Percentiles rank a stretch among this genome's conserved stretches.
Evolutionary conservation across 2,329 filamentous ascomycete genomes (phyloP).

Genomic region (Neocucurbitaria cava): DNA sequence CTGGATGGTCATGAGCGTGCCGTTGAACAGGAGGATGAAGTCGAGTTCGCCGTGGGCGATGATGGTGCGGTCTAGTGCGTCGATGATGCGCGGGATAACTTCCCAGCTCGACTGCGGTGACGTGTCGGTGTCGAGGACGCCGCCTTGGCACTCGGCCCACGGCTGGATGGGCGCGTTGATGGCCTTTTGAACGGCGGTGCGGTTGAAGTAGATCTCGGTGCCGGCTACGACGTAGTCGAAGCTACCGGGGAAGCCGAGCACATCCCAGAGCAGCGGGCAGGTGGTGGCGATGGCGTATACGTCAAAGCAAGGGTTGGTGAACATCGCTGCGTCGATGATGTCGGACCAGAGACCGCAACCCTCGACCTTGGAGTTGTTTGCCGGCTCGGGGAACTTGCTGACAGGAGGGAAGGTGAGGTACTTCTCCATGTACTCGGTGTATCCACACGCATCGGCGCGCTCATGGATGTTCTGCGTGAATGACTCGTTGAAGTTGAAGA

Average conservation of each 20-base stretch:
- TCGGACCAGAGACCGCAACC: slow-evolving; percentile 67
- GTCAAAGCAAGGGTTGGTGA: slow-evolving; percentile 79
- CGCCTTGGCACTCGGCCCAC: slow-evolving; percentile 65
- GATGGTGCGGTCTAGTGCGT: slow-evolving; percentile 72
- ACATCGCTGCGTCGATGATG: slow-evolving; percentile 61
- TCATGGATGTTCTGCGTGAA: slow-evolving; percentile 61
- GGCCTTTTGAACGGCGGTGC: slow-evolving; percentile 71
- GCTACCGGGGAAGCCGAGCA: slow-evolving; percentile 72
- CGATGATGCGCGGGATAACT: slow-evolving; percentile 74
- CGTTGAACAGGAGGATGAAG: slow-evolving; percentile 71
- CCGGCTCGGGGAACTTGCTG: slow-evolving; percentile 63
- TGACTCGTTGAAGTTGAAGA: slow-evolving; percentile 70
- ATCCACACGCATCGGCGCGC: slow-evolving; percentile 66
- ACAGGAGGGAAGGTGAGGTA: slow-evolving; percentile 74
- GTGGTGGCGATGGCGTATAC: slow-evolving; percentile 75
- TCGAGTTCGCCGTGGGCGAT: slow-evolving; percentile 76
- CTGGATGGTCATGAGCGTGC: slow-evolving; percentile 74
- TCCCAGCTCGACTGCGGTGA: slow-evolving; percentile 63
- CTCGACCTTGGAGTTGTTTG: slow-evolving; percentile 51
- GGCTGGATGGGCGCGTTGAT: slow-evolving; percentile 67
- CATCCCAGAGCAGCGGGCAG: slow-evolving; percentile 74
- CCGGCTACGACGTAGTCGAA: slow-evolving; percentile 69
- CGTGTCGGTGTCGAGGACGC: slow-evolving; percentile 59
- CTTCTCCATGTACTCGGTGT: slow-evolving; percentile 63
- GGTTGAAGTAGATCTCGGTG: slow-evolving; percentile 72